phyloP scores from a whole-genome alignment of 345 rosid species.

The Kandelia obovata region DNA sequence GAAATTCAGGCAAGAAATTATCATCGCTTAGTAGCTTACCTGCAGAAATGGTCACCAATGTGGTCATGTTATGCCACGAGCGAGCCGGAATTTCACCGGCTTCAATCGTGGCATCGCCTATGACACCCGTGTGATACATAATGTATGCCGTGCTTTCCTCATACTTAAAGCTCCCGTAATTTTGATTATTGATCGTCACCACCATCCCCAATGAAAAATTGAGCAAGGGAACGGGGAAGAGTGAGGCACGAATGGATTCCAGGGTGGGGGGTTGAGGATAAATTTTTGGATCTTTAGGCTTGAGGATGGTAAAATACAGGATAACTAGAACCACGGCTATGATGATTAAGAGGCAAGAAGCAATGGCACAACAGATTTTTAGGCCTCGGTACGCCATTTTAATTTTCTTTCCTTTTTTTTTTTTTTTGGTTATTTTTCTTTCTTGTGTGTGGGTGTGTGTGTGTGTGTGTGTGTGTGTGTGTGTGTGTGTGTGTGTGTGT shows the following conservation, averaged over 20 bases:
- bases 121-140: conserved; percentile 15
- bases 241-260: not conserved
- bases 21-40: conserved; percentile 15
- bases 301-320: conserved; percentile 20
- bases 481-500: too few relatives aligned
- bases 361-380: conserved; percentile 3
- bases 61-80: conserved; percentile 22
- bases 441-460: too few relatives aligned
- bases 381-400: not conserved
- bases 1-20: conserved; percentile 10
- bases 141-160: conserved; percentile 22
- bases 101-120: conserved; percentile 26
- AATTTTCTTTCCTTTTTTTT: not conserved
- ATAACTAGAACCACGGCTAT: conserved; percentile 3
- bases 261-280: conserved; percentile 23
- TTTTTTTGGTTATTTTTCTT: too few relatives aligned
- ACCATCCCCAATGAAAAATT: conserved; percentile 28
- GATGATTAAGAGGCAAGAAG: not conserved
- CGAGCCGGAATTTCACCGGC: conserved; percentile 31
- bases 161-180: conserved; percentile 40
- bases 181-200: conserved; percentile 34
- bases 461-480: too few relatives aligned
- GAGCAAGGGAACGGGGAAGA: not conserved
- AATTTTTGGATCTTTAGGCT: conserved; percentile 40
- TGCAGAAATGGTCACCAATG: conserved; percentile 19